Percentiles rank a stretch among this genome's conserved stretches.
These are phyloP conservation scores for Coemansia sp. DNA, from an alignment of 192 early-diverging fungal genomes.

Conservation along the genomic window DNA sequence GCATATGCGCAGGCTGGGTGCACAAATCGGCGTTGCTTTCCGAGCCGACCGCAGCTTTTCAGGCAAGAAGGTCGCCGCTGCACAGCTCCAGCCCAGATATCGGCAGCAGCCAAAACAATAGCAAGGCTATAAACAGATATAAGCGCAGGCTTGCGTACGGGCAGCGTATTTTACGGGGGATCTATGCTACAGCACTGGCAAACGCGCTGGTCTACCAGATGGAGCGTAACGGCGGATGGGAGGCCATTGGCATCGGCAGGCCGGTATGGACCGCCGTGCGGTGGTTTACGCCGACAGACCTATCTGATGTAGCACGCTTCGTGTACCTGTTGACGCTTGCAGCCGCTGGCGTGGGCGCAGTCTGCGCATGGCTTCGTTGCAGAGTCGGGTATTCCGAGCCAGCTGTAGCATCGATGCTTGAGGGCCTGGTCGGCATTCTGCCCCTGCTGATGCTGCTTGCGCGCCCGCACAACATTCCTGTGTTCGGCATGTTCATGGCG, in stretches of 20 bases:
- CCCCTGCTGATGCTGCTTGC: slow-evolving; percentile 67
- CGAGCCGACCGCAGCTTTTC: neutral
- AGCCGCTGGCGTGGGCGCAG: neutral
- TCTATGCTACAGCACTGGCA: slow-evolving; percentile 19
- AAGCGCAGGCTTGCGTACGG: neutral
- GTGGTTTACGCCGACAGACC: slow-evolving; percentile 21
- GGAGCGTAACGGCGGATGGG: slow-evolving; percentile 39
- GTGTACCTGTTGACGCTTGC: slow-evolving; percentile 18
- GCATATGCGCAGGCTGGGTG: slow-evolving; percentile 16
- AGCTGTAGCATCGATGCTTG: slow-evolving; percentile 17
- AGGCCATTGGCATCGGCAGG: slow-evolving; percentile 17
- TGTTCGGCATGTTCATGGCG: slow-evolving; percentile 60
- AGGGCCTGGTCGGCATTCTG: slow-evolving; percentile 52
- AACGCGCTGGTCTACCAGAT: slow-evolving; percentile 42
- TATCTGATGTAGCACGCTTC: slow-evolving; percentile 20
- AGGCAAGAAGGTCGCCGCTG: neutral
- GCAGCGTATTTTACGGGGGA: slow-evolving; percentile 21
- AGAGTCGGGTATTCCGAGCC: slow-evolving; percentile 6
- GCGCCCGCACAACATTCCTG: slow-evolving; percentile 62
- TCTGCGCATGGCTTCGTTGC: slow-evolving; percentile 10
- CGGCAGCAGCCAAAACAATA: neutral
- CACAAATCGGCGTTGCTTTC: slow-evolving; percentile 6
- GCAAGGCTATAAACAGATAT: neutral
- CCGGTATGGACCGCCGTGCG: slow-evolving; percentile 14
- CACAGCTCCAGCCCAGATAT: neutral